Conservation (phyloP, 1,284 basidiomycete genomes). For the Fomitopsis betulina region DNA sequence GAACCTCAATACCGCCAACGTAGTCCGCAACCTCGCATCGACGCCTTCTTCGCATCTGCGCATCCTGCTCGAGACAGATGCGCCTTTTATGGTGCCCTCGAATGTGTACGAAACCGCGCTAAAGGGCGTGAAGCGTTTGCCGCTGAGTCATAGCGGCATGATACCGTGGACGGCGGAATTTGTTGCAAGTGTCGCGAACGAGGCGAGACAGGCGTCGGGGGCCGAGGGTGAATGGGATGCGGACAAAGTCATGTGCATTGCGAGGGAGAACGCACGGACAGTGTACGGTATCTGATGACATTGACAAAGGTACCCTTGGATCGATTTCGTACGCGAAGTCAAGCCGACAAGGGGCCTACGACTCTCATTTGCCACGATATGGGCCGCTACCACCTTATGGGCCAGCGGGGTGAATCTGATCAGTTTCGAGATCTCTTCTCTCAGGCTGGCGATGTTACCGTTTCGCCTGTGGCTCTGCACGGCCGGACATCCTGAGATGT, state of each 20-base stretch:
- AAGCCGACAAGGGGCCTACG: too few relatives aligned
- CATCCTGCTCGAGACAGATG: conserved; percentile 78
- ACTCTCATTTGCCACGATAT: too few relatives aligned
- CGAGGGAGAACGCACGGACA: conserved; percentile 57
- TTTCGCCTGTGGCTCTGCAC: too few relatives aligned
- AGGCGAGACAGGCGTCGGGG: conserved; percentile 15
- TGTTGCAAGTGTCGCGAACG: conserved; percentile 48
- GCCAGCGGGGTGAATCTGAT: too few relatives aligned
- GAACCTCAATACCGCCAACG: conserved; percentile 61
- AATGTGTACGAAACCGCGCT: conserved; percentile 58
- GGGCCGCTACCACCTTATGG: too few relatives aligned
- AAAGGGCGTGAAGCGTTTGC: conserved; percentile 49
- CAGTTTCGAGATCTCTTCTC: too few relatives aligned
- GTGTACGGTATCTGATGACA: conserved; percentile 50
- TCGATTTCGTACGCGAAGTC: too few relatives aligned
- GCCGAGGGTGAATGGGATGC: conserved; percentile 38
- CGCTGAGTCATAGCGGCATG: conserved; percentile 74
- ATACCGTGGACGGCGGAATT: conserved; percentile 80
- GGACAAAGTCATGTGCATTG: conserved; percentile 54
- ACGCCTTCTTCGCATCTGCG: conserved; percentile 34
- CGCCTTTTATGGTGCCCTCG: conserved; percentile 77
- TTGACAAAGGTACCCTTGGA: too few relatives aligned
- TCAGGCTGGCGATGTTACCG: too few relatives aligned
- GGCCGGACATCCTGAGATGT: too few relatives aligned
- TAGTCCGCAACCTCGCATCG: conserved; percentile 39